Evolutionary conservation across 169 alveolate genomes (phyloP).

Genomic region (Babesia bovis): DNA sequence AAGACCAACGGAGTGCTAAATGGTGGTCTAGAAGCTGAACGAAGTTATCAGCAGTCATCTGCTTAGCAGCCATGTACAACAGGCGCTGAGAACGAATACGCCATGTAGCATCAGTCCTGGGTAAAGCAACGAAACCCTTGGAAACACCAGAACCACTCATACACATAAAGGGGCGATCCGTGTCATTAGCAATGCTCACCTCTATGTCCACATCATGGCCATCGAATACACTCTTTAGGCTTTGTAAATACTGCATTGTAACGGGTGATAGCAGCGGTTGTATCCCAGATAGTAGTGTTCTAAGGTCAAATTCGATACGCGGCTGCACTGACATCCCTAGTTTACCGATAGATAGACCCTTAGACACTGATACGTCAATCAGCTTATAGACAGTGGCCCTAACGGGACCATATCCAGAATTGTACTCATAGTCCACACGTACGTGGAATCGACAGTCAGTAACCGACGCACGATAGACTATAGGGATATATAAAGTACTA

Average conservation of each 20-base stretch:
- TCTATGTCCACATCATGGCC: slow-evolving; percentile 10
- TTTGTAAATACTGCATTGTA: neutral
- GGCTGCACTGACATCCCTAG: slow-evolving; percentile 15
- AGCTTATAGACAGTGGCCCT: slow-evolving; percentile 14
- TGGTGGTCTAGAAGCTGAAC: slow-evolving; percentile 16
- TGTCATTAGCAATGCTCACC: slow-evolving; percentile 24
- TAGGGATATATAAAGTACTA: slow-evolving; percentile 30
- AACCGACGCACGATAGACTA: slow-evolving; percentile 28
- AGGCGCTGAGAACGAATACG: slow-evolving; percentile 10
- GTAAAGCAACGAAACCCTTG: slow-evolving; percentile 18
- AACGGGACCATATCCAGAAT: slow-evolving; percentile 3
- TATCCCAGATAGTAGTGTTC: neutral
- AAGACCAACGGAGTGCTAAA: slow-evolving; percentile 22
- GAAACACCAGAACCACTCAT: neutral
- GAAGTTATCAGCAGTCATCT: slow-evolving; percentile 7
- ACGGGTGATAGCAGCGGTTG: neutral
- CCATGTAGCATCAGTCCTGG: slow-evolving; percentile 9
- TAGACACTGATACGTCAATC: neutral
- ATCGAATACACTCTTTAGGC: slow-evolving; percentile 12
- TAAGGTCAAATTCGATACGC: slow-evolving; percentile 1
- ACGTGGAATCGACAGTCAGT: slow-evolving; percentile 9
- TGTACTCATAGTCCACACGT: slow-evolving; percentile 33
- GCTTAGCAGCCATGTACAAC: slow-evolving; percentile 23
- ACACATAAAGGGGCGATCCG: slow-evolving; percentile 23
- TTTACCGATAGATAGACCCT: slow-evolving; percentile 25